Percentiles rank a stretch among this genome's conserved stretches.
Evolutionary conservation across 1,139 yeast genomes (phyloP).

Genomic region (Kluyveromyces sp.): DNA sequence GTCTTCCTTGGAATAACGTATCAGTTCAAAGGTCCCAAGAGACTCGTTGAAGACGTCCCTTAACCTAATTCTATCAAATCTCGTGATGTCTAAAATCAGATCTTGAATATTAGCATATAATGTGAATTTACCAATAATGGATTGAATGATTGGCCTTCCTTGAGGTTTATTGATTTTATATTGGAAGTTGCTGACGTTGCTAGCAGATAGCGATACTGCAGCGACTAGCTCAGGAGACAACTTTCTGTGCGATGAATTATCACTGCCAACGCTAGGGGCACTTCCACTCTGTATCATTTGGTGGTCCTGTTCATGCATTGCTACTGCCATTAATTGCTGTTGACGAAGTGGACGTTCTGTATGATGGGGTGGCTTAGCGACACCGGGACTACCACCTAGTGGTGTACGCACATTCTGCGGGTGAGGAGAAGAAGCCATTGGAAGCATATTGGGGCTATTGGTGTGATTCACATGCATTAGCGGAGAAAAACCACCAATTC

Average conservation of each 20-base stretch:
- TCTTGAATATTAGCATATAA: conserved; percentile 7
- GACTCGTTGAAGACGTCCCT: conserved; percentile 4
- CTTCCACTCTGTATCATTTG: background rate
- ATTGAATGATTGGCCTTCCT: conserved; percentile 8
- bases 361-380: background rate
- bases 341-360: background rate
- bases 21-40: conserved; percentile 2
- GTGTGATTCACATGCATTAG: background rate
- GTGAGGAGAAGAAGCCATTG: background rate
- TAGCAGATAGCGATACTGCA: background rate
- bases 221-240: background rate
- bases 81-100: conserved; percentile 6
- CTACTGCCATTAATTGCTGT: background rate
- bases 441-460: background rate
- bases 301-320: background rate
- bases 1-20: conserved; percentile 3
- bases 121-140: conserved; percentile 7
- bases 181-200: background rate
- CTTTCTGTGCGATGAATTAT: background rate
- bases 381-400: background rate
- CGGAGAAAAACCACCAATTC: background rate
- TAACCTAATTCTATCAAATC: conserved; percentile 6
- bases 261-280: background rate
- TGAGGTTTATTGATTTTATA: conserved; percentile 6
- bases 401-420: background rate